Evolutionary conservation across 2,329 filamentous ascomycete genomes (phyloP).

Genomic region (Hypoxylon sp.): DNA sequence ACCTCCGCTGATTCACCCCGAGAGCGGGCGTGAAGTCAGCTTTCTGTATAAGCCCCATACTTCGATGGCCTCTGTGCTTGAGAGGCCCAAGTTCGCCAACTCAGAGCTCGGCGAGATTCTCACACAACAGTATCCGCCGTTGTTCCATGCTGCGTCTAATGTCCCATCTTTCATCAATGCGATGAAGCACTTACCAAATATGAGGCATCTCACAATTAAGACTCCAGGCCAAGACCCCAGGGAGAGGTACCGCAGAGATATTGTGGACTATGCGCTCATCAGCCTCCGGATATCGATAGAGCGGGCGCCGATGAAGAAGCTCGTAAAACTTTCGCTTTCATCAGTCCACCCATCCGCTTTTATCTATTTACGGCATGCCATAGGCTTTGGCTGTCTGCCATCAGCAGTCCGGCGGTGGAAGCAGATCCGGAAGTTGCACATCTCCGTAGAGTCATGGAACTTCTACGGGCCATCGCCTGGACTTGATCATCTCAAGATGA

Average conservation of each 20-base stretch:
- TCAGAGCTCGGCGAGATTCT: conserved; percentile 84
- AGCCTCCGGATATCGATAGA: conserved; percentile 88
- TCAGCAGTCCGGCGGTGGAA: conserved; percentile 80
- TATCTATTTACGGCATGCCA: conserved; percentile 80
- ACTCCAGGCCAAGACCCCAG: conserved; percentile 79
- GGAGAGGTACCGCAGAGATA: conserved; percentile 80
- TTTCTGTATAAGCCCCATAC: conserved; percentile 87
- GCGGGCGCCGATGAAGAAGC: conserved; percentile 74
- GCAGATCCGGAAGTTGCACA: conserved; percentile 80
- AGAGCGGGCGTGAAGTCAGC: conserved; percentile 81
- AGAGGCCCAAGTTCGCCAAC: conserved; percentile 83
- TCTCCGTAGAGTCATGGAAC: conserved; percentile 80
- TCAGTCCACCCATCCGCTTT: conserved; percentile 82
- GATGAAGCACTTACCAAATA: conserved; percentile 75
- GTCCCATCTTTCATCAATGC: conserved; percentile 86
- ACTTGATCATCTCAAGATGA: conserved; percentile 80
- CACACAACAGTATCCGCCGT: conserved; percentile 87
- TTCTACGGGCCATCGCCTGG: conserved; percentile 72
- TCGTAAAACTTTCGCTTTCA: conserved; percentile 79
- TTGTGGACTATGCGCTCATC: conserved; percentile 90
- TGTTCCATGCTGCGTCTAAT: conserved; percentile 92
- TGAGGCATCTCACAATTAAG: conserved; percentile 81
- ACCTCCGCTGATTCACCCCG: conserved; percentile 84
- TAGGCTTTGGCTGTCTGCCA: conserved; percentile 81
- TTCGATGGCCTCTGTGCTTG: conserved; percentile 72